phyloP scores from a whole-genome alignment of 768 basidiomycete genomes.

The Scleroderma bovista region DNA sequence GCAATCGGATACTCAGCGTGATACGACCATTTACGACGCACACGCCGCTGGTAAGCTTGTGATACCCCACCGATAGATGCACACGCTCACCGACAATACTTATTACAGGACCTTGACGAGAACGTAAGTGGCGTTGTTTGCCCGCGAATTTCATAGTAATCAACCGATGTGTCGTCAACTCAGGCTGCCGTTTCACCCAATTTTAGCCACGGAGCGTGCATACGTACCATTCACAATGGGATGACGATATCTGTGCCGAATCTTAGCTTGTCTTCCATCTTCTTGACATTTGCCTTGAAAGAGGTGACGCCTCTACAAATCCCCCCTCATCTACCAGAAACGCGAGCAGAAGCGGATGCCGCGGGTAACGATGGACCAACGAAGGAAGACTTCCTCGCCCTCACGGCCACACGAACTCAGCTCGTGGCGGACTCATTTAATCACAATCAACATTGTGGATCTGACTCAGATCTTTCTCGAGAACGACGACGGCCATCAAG shows the following conservation, averaged over 20 bases:
- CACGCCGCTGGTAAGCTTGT: slow-evolving; percentile 23
- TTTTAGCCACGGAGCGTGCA: slow-evolving; percentile 3
- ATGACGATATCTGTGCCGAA: slow-evolving; percentile 29
- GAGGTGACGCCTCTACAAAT: slow-evolving; percentile 40
- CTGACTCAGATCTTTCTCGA: slow-evolving; percentile 25
- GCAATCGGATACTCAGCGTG: slow-evolving; percentile 36
- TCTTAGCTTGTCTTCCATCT: slow-evolving; percentile 42
- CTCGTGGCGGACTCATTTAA: slow-evolving; percentile 44
- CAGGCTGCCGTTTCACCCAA: slow-evolving; percentile 1
- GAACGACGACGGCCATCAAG: slow-evolving; percentile 30
- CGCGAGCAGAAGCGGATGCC: slow-evolving; percentile 40
- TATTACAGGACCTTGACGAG: slow-evolving; percentile 16
- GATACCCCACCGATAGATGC: slow-evolving; percentile 1
- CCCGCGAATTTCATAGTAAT: slow-evolving; percentile 13
- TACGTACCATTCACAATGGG: slow-evolving; percentile 15
- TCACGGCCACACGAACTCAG: slow-evolving; percentile 40
- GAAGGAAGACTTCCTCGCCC: slow-evolving; percentile 42
- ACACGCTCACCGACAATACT: slow-evolving; percentile 15
- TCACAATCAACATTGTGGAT: slow-evolving; percentile 22
- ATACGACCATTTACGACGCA: slow-evolving; percentile 37
- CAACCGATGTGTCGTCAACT: slow-evolving; percentile 16
- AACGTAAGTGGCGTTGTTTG: slow-evolving; percentile 23
- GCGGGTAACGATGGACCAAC: slow-evolving; percentile 47
- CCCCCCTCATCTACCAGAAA: slow-evolving; percentile 48
- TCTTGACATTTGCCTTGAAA: slow-evolving; percentile 47